phyloP scores from a whole-genome alignment of 768 basidiomycete genomes.

The Suillus lakei region DNA sequence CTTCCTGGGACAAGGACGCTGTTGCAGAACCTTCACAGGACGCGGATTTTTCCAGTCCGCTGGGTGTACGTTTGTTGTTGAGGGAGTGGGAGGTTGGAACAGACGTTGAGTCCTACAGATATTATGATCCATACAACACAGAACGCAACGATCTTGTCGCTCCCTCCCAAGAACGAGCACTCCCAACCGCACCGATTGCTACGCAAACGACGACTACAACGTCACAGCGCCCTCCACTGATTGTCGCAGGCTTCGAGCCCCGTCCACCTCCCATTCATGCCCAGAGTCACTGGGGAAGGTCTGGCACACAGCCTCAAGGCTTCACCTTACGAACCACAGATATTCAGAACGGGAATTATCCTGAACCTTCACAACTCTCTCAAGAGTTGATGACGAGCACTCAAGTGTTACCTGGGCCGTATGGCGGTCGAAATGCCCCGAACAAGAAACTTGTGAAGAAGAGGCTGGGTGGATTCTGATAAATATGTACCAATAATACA shows the following conservation, averaged over 20 bases:
- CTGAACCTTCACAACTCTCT: constrained; percentile 23
- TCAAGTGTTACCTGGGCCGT: constrained; percentile 71
- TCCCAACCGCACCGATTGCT: constrained; percentile 1
- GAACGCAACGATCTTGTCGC: constrained; percentile 23
- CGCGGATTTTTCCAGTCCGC: constrained; percentile 38
- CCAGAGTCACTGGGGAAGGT: constrained; percentile 7
- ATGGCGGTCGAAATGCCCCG: constrained; percentile 60
- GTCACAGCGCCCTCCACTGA: constrained; percentile 43
- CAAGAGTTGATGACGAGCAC: constrained; percentile 64
- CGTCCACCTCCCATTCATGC: constrained; percentile 22
- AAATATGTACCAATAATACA: constrained; percentile 17
- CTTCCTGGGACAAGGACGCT: constrained; percentile 27
- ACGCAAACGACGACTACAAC: constrained; percentile 28
- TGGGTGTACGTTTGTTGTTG: constrained; percentile 66
- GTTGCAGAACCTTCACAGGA: constrained; percentile 18
- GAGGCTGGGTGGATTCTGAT: constrained; percentile 76
- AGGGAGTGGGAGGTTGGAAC: constrained; percentile 69
- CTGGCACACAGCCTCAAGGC: constrained; percentile 13
- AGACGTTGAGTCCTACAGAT: constrained; percentile 54
- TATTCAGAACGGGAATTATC: constrained; percentile 22
- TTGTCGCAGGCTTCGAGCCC: constrained; percentile 37
- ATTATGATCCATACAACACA: constrained; percentile 58
- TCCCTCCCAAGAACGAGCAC: constrained; percentile 19
- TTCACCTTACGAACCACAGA: constrained; percentile 17
- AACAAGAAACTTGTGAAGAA: constrained; percentile 64